Percentiles rank a stretch among this genome's conserved stretches.
These are phyloP conservation scores for Craterostigma plantagineum DNA, from an alignment of 257 asterid genomes.

Conservation along the genomic window DNA sequence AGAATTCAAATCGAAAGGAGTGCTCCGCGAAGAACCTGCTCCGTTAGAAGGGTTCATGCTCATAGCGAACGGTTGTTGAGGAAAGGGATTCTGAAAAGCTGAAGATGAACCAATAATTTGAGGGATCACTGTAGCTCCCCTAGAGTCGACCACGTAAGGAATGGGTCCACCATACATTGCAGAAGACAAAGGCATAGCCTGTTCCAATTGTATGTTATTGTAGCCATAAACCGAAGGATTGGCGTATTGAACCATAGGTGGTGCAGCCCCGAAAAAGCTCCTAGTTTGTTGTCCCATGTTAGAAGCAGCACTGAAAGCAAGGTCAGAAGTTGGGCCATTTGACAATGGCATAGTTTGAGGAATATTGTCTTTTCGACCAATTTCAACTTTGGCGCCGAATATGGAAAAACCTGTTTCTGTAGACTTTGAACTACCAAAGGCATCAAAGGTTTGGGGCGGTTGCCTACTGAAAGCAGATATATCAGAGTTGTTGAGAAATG, in stretches of 20 bases:
- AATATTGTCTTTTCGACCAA: constrained; percentile 22
- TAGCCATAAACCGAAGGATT: constrained; percentile 31
- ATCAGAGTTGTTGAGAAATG: constrained; percentile 27
- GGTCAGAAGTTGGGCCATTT: constrained; percentile 33
- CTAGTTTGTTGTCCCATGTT: constrained; percentile 24
- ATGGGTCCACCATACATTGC: constrained; percentile 32
- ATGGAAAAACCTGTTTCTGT: constrained; percentile 45
- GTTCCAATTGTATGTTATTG: constrained; percentile 27
- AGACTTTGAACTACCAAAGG: constrained; percentile 19
- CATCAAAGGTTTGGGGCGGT: constrained; percentile 19
- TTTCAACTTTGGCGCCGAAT: constrained; percentile 62
- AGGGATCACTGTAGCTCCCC: constrained; percentile 54
- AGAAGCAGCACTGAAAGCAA: constrained; percentile 19
- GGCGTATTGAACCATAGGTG: constrained; percentile 24
- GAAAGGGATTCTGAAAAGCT: constrained; percentile 23
- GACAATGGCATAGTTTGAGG: constrained; percentile 21
- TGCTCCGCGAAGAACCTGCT: constrained; percentile 29
- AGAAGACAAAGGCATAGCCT: no score
- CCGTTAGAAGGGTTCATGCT: constrained; percentile 40
- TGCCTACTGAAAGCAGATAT: constrained; percentile 16
- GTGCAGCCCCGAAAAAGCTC: constrained; percentile 29
- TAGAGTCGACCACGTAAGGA: constrained; percentile 70
- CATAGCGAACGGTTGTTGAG: constrained; percentile 46
- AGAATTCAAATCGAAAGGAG: constrained; percentile 45
- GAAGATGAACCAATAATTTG: constrained; percentile 42